Evolutionary conservation across 2,329 filamentous ascomycete genomes (phyloP).

Genomic region (Neofusicoccum umdonicola): DNA sequence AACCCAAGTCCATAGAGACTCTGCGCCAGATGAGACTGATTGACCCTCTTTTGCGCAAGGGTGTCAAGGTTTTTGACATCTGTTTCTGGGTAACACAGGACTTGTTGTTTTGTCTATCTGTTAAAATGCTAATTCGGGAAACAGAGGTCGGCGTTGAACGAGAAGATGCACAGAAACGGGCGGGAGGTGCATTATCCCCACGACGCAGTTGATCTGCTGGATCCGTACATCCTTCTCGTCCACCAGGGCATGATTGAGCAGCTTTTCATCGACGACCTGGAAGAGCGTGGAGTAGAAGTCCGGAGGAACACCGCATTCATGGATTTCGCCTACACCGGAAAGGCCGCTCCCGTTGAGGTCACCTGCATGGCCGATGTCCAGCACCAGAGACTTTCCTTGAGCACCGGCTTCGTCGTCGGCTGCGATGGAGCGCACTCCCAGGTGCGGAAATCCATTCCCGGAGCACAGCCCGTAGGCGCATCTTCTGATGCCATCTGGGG

Average conservation of each 20-base stretch:
- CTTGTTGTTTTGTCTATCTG: not conserved
- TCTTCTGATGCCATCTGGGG: conserved; percentile 64
- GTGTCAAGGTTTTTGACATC: conserved; percentile 71
- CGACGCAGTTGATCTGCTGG: conserved; percentile 47
- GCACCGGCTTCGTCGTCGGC: conserved; percentile 65
- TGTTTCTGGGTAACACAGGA: conserved; percentile 60
- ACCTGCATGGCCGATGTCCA: conserved; percentile 39
- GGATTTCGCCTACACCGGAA: conserved; percentile 46
- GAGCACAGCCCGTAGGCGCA: conserved; percentile 48
- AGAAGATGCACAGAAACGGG: conserved; percentile 57
- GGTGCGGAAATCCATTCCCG: conserved; percentile 58
- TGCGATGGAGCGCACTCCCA: conserved; percentile 72
- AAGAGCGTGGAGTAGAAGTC: conserved; percentile 62
- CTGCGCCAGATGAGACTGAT: conserved; percentile 70
- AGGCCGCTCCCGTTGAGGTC: conserved; percentile 42
- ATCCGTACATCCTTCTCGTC: conserved; percentile 55
- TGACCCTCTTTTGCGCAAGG: conserved; percentile 64
- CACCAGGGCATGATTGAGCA: conserved; percentile 77
- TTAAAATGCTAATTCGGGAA: not conserved
- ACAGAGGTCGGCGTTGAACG: conserved; percentile 33
- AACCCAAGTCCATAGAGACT: conserved; percentile 77
- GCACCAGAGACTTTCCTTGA: conserved; percentile 43
- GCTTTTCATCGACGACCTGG: conserved; percentile 67
- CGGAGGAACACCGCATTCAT: conserved; percentile 62
- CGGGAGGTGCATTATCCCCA: conserved; percentile 66